Percentiles rank a stretch among this genome's conserved stretches.
Evolutionary conservation across 108 stramenopile genomes (phyloP).

Genomic region (Ochromonas danica): DNA sequence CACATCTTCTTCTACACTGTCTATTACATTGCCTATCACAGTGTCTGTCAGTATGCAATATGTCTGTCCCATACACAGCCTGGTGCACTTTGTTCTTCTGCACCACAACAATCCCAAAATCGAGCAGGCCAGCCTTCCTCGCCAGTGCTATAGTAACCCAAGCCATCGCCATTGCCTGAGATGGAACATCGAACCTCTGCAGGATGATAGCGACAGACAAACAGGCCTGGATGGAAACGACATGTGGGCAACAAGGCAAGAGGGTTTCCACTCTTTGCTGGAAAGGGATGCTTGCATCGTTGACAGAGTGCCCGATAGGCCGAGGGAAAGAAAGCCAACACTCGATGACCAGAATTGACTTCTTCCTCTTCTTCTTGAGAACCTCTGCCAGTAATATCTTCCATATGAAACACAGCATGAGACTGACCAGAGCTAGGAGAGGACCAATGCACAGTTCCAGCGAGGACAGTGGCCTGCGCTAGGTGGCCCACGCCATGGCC

Average conservation of each 20-base stretch:
- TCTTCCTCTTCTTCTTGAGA: background rate
- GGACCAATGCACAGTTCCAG: too few relatives aligned
- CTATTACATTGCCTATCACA: background rate
- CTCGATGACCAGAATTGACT: background rate
- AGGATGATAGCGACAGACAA: conserved; percentile 30
- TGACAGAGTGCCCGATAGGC: background rate
- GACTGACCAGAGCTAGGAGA: background rate
- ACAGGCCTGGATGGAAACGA: conserved; percentile 20
- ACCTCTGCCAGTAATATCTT: background rate
- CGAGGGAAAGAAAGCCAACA: background rate
- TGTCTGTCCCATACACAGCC: conserved; percentile 5
- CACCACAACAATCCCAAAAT: conserved; percentile 36
- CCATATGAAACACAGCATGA: background rate
- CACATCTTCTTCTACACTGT: background rate
- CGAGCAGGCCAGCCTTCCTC: conserved; percentile 1
- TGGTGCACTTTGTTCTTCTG: background rate
- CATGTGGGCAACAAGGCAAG: too few relatives aligned
- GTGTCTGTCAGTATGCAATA: conserved; percentile 2
- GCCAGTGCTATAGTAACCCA: conserved; percentile 30
- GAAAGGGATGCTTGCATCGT: background rate
- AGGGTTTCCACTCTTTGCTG: background rate
- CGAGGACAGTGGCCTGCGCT: too few relatives aligned
- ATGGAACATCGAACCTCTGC: conserved; percentile 7
- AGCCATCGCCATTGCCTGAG: conserved; percentile 8
- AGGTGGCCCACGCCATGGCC: too few relatives aligned